Evolutionary conservation across 2,329 filamentous ascomycete genomes (phyloP), one percentile per base, ranked within the genome.

Genomic region (Trichoderma atrobrunneum): DNA sequence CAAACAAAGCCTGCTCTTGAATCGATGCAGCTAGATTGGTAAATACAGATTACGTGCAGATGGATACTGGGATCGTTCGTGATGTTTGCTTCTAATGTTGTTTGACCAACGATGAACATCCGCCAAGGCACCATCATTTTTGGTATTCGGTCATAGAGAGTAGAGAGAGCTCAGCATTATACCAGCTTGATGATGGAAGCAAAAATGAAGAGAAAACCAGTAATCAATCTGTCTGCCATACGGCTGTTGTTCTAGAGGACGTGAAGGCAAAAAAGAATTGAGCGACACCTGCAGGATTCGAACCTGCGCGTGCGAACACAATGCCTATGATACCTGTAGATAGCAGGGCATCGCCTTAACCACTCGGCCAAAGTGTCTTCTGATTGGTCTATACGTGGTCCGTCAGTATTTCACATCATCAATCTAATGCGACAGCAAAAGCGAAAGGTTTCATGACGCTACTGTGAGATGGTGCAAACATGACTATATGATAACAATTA

Each of bases 251-350:
- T 30, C 7, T 14, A n/a, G 32, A 30, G 18, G 56, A 16, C 0
- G 1, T 18, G 10, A 18, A 1, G 5, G 28, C 12, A 71, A 65
- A 59, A 26, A 21, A 18, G 59, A 48, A 12, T 43, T 43, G 16
- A 43, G 39, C 69, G 69, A 71, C 69, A 71, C 69, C 69, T 71
- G 69, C 69, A 71, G 69, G 69, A 71, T 71, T 71, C 69, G 69
- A 71, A 71, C 69, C 69, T 71, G 69, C 69, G 69, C 69, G 69
- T 71, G 69, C 69, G 69, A 71, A 71, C 69, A 71, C 69, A 71
- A 71, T 71, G 69, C 69, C 69, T 71, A 43, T 66, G 54, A 65
- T 71, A 71, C n/a, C 36, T 51, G 12, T 48, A 11, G 54, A 66
- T 71, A 71, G 61, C 69, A 71, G 69, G 69, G 69, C 69, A 71